phyloP scores from a whole-genome alignment of 2,329 filamentous ascomycete species.

The Botryotinia narcissicola region DNA sequence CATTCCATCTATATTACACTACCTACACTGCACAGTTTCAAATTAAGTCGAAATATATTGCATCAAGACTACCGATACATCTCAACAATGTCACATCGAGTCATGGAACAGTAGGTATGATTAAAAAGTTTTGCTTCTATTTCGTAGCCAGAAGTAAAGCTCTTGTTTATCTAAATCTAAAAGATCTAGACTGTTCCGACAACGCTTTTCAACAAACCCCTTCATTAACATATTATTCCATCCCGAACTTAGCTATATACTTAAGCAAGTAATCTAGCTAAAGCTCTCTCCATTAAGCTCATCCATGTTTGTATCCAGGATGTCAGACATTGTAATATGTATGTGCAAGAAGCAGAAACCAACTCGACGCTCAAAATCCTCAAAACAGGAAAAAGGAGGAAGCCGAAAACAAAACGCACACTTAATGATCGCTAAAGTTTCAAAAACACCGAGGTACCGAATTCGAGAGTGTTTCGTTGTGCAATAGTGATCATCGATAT shows the following conservation, averaged over 20 bases:
- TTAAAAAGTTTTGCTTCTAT: slow-evolving; percentile 12
- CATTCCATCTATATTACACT: not conserved
- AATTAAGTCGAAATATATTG: not conserved
- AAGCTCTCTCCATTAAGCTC: not conserved
- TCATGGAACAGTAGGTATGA: not conserved
- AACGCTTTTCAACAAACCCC: not conserved
- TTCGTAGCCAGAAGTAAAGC: slow-evolving; percentile 12
- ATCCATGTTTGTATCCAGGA: not conserved
- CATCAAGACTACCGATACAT: not conserved
- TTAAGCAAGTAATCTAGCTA: not conserved
- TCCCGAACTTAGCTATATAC: not conserved
- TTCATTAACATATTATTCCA: slow-evolving; percentile 10
- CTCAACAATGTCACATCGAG: not conserved
- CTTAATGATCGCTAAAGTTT: slow-evolving; percentile 19
- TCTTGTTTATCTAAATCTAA: not conserved
- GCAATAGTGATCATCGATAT: slow-evolving; percentile 20
- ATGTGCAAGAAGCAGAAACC: slow-evolving; percentile 9
- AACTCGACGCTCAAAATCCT: not conserved
- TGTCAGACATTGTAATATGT: not conserved
- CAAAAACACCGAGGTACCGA: slow-evolving; percentile 25
- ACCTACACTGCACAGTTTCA: not conserved
- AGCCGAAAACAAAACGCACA: not conserved
- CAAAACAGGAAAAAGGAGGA: not conserved
- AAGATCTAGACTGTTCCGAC: not conserved
- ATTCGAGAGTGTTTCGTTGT: slow-evolving; percentile 23